Conservation (phyloP, 1,284 basidiomycete genomes). For the Mycosarcoma mackinlayi region DNA sequence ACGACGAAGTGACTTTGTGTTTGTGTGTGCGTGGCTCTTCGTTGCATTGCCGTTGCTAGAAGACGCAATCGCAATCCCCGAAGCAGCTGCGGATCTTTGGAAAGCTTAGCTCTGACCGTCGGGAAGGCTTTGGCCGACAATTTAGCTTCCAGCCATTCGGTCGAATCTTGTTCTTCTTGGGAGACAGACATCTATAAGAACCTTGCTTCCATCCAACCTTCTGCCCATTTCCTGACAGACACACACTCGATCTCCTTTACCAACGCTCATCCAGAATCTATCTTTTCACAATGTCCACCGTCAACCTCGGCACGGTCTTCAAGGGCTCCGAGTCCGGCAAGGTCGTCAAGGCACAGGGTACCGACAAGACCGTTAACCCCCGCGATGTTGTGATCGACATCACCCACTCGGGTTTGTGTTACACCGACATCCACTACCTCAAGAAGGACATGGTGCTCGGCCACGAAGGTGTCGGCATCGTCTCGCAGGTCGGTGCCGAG, state of each 20-base stretch:
- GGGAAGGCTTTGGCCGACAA: too few species aligned
- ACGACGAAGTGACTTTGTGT: too few species aligned
- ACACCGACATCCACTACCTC: constrained; percentile 60
- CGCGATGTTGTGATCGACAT: constrained; percentile 63
- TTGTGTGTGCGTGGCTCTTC: too few species aligned
- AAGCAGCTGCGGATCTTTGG: too few species aligned
- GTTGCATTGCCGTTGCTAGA: too few species aligned
- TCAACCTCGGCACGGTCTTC: constrained; percentile 60
- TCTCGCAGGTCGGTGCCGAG: constrained; percentile 56
- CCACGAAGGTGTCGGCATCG: constrained; percentile 65
- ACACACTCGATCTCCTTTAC: too few species aligned
- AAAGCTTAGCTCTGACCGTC: too few species aligned
- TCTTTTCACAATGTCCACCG: constrained; percentile 20
- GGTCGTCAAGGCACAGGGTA: constrained; percentile 53
- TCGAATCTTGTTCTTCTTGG: too few species aligned
- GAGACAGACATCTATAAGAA: too few species aligned
- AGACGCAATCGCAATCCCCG: too few species aligned
- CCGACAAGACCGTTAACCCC: constrained; percentile 25
- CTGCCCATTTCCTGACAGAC: background rate
- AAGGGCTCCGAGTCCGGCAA: constrained; percentile 60
- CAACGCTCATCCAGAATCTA: background rate
- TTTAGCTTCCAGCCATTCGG: too few species aligned
- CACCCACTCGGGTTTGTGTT: constrained; percentile 64
- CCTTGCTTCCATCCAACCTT: background rate
- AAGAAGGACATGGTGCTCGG: constrained; percentile 59